phyloP scores from a whole-genome alignment of 495 filamentous ascomycete genomes.

The Aspergillus hancockii region DNA sequence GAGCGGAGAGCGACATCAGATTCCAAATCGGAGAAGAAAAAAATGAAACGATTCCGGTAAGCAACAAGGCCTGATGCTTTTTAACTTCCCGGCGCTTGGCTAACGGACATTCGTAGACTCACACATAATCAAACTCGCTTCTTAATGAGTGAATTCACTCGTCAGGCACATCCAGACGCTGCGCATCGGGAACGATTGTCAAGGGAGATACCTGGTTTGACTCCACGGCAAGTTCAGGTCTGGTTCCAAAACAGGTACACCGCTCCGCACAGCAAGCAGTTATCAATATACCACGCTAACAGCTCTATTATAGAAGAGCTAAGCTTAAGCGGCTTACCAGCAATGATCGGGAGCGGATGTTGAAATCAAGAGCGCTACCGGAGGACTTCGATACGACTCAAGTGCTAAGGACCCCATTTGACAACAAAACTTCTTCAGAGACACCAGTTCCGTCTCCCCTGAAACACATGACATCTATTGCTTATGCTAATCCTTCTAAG shows the following conservation, averaged over 20 bases:
- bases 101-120: conserved; percentile 55
- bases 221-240: conserved; percentile 92
- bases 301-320: conserved; percentile 63
- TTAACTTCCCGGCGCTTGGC: background rate
- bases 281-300: conserved; percentile 23
- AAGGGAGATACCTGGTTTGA: conserved; percentile 88
- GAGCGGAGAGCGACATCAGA: conserved; percentile 28
- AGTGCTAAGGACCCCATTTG: conserved; percentile 76
- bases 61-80: conserved; percentile 18
- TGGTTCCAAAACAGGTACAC: conserved; percentile 98
- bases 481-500: conserved; percentile 23
- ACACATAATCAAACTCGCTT: conserved; percentile 97
- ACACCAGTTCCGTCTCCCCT: conserved; percentile 36
- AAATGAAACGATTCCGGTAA: conserved; percentile 95
- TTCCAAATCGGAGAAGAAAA: conserved; percentile 68
- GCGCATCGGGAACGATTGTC: conserved; percentile 89
- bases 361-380: conserved; percentile 88
- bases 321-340: conserved; percentile 93
- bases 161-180: conserved; percentile 93
- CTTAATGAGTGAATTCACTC: conserved; percentile 95
- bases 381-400: conserved; percentile 92
- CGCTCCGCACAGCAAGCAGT: conserved; percentile 7
- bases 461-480: conserved; percentile 22
- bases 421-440: conserved; percentile 34
- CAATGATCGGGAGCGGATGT: conserved; percentile 91